Evolutionary conservation across 768 basidiomycete species (phyloP), one percentile per base, ranked within the genome.

Genomic region (Lactarius tabidus): DNA sequence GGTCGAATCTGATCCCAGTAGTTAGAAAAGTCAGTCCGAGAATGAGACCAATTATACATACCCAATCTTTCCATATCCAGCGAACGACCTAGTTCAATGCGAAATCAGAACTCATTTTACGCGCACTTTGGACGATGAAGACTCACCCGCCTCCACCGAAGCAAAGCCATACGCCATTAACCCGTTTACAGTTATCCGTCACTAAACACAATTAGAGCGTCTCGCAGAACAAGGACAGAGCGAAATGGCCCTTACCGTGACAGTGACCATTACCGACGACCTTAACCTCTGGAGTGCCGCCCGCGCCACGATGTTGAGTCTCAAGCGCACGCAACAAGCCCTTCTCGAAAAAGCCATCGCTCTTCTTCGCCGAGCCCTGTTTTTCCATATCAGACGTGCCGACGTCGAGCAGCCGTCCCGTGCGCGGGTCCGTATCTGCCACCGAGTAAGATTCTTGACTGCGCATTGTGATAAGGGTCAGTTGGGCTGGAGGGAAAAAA

Each of bases 221-320:
- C 38, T 54, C 12, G 26, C 55, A n/a, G 60, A 58, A 14, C 15
- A 35, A 51, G 23, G 18, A 70, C 10, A 33, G 7, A 52, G 9
- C 31, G 33, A 28, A 35, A 26, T 35, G 23, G 41, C 55, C 15
- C 84, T 65, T 74, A 90, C 91, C 74, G 75, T 98, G 96, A 72
- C 85, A 89, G 72, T 98, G 96, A 0, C 95, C 96, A 74, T 98
- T 93, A 26, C 85, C 89, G 18, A 96, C 81, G 2, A 91, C 90
- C 75, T 96, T 96, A 52, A 95, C 89, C 71, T 95, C 95, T 0
- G 78, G 81, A 35, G 79, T 75, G 57, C 73, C 76, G 12, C 78
- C 77, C 1, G 77, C 79, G 15, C 79, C 78, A 14, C 78, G 77
- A 63, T 88, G 86, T 45, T 86, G 86, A 68, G 83, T 89, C 76